Conservation (phyloP, 2,329 filamentous ascomycete species). For the Incumbomyces lentus region DNA sequence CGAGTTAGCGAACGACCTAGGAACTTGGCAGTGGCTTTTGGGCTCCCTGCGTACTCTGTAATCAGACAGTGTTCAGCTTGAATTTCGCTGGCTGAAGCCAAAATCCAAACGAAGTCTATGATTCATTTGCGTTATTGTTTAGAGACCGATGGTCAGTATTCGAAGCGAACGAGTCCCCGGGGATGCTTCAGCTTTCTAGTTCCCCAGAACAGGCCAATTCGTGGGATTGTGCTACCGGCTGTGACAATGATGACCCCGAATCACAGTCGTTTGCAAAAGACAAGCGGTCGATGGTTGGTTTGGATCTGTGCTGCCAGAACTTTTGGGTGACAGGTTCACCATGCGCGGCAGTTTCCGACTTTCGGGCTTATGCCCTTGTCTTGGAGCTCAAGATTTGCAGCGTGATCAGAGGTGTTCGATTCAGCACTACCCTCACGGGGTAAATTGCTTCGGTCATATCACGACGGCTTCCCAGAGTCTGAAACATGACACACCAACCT, state of each 20-base stretch:
- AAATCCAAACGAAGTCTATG: not conserved
- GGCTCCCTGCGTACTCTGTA: no score
- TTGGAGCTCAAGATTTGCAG: no score
- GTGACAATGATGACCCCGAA: no score
- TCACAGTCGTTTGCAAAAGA: no score
- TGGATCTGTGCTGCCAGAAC: not conserved
- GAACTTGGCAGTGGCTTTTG: no score
- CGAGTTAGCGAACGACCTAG: no score
- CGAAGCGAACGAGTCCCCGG: not conserved
- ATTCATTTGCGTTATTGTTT: not conserved
- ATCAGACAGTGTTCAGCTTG: no score
- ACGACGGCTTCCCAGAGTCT: not conserved
- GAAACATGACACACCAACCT: conserved; percentile 3
- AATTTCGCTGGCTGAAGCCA: no score
- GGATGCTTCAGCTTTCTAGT: not conserved
- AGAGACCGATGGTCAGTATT: not conserved
- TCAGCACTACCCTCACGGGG: no score
- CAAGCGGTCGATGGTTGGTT: not conserved
- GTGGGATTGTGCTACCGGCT: not conserved
- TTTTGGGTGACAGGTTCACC: conserved; percentile 1
- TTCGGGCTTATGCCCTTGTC: not conserved
- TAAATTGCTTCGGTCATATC: no score
- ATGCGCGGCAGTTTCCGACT: conserved; percentile 3
- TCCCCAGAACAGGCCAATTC: not conserved
- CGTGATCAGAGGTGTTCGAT: no score